These are phyloP conservation scores for Trypanosoma scelopori DNA, from an alignment of 208 protist species.

Conservation along the genomic window DNA sequence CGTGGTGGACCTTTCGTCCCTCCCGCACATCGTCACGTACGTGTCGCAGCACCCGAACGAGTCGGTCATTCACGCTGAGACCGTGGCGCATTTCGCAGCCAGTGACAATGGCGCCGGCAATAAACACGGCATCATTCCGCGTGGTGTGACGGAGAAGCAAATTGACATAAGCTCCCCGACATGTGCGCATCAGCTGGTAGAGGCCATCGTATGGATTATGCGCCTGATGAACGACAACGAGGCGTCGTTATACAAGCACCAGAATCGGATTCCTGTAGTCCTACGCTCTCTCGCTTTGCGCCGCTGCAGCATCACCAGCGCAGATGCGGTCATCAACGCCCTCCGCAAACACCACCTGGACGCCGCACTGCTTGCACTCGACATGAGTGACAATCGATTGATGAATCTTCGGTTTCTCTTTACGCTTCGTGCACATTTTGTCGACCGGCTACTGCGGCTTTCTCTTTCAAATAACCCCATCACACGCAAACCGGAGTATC, in stretches of 20 bases:
- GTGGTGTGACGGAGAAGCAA: conserved; percentile 62
- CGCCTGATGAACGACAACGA: conserved; percentile 34
- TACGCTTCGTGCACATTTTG: conserved; percentile 62
- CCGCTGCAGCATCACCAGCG: conserved; percentile 51
- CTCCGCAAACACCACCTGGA: conserved; percentile 60
- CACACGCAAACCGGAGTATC: conserved; percentile 86
- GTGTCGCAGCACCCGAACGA: conserved; percentile 33
- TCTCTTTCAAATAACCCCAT: conserved; percentile 76
- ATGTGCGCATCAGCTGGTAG: conserved; percentile 60
- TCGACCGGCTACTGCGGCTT: conserved; percentile 69
- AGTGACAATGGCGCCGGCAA: neutral
- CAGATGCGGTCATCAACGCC: conserved; percentile 58
- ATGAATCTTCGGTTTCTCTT: conserved; percentile 82
- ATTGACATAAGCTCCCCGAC: conserved; percentile 56
- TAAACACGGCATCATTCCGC: conserved; percentile 11
- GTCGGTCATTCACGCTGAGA: conserved; percentile 37
- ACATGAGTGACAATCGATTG: conserved; percentile 77
- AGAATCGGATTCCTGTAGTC: conserved; percentile 10
- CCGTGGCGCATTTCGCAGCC: conserved; percentile 49
- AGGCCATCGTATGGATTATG: conserved; percentile 60
- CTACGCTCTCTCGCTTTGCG: conserved; percentile 54
- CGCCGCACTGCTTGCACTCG: conserved; percentile 60
- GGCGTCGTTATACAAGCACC: neutral
- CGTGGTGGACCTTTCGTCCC: conserved; percentile 61
- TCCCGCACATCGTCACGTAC: conserved; percentile 56